These are phyloP conservation scores for Apostasia ramifera DNA, from an alignment of 106 monocot genomes.

Conservation along the genomic window DNA sequence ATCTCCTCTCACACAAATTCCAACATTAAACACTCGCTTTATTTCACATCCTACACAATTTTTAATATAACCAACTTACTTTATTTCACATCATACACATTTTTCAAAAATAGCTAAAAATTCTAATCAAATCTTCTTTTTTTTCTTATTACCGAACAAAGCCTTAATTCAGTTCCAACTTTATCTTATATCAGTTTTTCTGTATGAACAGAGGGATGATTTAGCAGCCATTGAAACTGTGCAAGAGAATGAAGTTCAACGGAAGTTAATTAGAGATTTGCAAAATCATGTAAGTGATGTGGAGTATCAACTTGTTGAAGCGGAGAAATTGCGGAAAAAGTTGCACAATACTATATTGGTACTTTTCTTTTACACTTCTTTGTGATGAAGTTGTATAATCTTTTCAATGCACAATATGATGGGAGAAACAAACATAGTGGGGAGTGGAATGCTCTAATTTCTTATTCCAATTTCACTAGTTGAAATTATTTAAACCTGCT, in stretches of 20 bases:
- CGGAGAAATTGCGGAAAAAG: slow-evolving; percentile 67
- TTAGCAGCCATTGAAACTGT: slow-evolving; percentile 39
- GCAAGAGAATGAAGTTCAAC: slow-evolving; percentile 44
- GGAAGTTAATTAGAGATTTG: slow-evolving; percentile 33
- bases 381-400: too few species aligned
- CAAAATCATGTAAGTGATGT: slow-evolving; percentile 45
- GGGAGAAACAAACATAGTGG: too few species aligned
- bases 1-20: too few species aligned
- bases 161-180: too few species aligned
- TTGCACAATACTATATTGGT: slow-evolving; percentile 94
- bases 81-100: too few species aligned
- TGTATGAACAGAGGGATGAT: slow-evolving; percentile 41
- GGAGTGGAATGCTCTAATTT: not conserved
- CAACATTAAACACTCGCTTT: too few species aligned
- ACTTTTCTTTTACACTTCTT: slow-evolving; percentile 1
- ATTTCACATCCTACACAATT: too few species aligned
- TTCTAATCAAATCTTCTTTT: too few species aligned
- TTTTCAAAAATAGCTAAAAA: too few species aligned
- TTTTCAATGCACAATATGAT: not conserved
- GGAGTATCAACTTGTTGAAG: slow-evolving; percentile 58
- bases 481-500: not conserved
- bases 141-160: too few species aligned
- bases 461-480: not conserved
- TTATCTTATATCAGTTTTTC: too few species aligned
- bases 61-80: too few species aligned